Evolutionary conservation across 108 stramenopile species (phyloP), one percentile per base, ranked within the genome.

Genomic region (Pinguiococcus pyrenoidosus): DNA sequence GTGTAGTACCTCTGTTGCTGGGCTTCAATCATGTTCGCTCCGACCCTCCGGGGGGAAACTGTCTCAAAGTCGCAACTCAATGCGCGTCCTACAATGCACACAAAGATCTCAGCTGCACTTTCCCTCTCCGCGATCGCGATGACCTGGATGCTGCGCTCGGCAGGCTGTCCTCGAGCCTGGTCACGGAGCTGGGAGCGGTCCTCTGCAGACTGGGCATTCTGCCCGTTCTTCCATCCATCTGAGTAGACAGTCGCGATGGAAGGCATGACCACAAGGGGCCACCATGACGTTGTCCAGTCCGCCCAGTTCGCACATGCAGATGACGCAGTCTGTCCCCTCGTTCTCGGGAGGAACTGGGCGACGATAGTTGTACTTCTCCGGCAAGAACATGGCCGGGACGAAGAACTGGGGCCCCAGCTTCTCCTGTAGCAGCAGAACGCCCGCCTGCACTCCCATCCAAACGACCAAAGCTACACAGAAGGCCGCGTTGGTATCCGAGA

Each of bases 331-430:
- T 2, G 6, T 21, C 0, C 34, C 34, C 26, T n/a, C 27, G 24
- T 26, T 32, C 1, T 18, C 14, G 14, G 12, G 51, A 85, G 67
- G 85, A 35, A 95, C 78, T 33, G 84, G 83, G 37, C 92, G 82
- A 56, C 59, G 70, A 67, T 90, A 95, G 51, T 95, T 82, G 54
- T 81, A 95, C 51, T 86, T 84, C 4, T 83, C 85, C 2, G 92
- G 92, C 24, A 90, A 52, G 49, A 87, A 87, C 46, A 71, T 62
- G 13, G 77, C 73, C 22, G 92, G 92, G 26, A 95, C 84, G 75
- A 90, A 85, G 37, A 82, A 89, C n/a, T 85, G 66, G 20, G 92
- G 79, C 8, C 88, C 88, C 54, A 75, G 83, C 40, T 75, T 73
- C 1, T 56, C 53, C 71, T 95, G 89, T 1, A 65, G 62, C 28